Conservation (phyloP, 495 filamentous ascomycete genomes). For the Penicillium daleae region DNA sequence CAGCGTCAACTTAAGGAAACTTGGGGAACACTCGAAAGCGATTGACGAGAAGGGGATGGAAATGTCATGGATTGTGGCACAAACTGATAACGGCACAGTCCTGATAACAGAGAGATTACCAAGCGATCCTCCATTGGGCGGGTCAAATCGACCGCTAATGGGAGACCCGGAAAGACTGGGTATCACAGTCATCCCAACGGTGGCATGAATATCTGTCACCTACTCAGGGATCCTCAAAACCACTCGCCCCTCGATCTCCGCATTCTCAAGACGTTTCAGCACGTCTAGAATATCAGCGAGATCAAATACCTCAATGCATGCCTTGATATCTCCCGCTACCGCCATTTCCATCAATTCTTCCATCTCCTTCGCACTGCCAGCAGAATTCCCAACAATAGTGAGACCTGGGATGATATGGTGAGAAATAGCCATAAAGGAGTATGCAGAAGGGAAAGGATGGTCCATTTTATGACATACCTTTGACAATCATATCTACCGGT, state of each 20-base stretch:
- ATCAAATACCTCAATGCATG: conserved; percentile 45
- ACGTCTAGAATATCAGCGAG: conserved; percentile 46
- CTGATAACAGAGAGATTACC: not conserved
- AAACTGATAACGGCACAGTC: not conserved
- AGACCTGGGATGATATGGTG: conserved; percentile 27
- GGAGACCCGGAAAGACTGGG: not conserved
- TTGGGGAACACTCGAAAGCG: conserved; percentile 19
- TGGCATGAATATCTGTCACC: not conserved
- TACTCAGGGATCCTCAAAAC: conserved; percentile 45
- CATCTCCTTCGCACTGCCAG: conserved; percentile 46
- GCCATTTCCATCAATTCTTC: conserved; percentile 47
- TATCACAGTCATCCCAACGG: not conserved
- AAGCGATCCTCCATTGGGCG: not conserved
- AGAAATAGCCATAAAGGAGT: not conserved
- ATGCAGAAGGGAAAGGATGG: not conserved
- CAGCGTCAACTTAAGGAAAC: conserved; percentile 31
- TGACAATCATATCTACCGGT: conserved; percentile 51
- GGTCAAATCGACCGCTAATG: not conserved
- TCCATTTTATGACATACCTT: conserved; percentile 22
- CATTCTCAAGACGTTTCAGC: conserved; percentile 42
- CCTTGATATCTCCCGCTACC: conserved; percentile 41
- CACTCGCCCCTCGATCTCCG: conserved; percentile 47
- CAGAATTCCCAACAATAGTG: conserved; percentile 47
- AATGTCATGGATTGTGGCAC: not conserved
- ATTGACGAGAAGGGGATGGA: not conserved